Evolutionary conservation across 2,329 filamentous ascomycete species (phyloP).

Genomic region (Colletotrichum gigasporum): DNA sequence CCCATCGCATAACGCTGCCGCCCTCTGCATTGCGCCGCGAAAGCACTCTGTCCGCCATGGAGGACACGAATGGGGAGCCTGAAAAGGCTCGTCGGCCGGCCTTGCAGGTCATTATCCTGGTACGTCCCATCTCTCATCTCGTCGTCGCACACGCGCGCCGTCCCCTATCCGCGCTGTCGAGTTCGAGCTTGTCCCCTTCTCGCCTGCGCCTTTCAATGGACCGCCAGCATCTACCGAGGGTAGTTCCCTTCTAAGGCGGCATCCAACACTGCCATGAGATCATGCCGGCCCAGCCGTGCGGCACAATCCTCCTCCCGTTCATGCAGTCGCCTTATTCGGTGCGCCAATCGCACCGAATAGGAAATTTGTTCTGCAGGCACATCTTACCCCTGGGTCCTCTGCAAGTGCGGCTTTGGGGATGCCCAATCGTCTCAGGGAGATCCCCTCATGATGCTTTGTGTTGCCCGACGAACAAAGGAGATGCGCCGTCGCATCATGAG

Average conservation of each 20-base stretch:
- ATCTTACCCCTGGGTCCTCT: background rate
- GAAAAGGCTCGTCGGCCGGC: conserved; percentile 49
- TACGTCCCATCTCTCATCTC: conserved; percentile 54
- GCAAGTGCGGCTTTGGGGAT: conserved; percentile 1
- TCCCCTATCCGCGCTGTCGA: background rate
- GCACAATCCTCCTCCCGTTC: conserved; percentile 3
- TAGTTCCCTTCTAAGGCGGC: background rate
- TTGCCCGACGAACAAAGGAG: background rate
- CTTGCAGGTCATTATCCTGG: conserved; percentile 79
- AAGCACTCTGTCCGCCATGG: conserved; percentile 3
- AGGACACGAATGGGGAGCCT: conserved; percentile 22
- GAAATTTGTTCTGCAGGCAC: conserved; percentile 9
- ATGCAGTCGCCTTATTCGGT: conserved; percentile 22
- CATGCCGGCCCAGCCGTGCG: conserved; percentile 1
- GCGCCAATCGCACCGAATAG: conserved; percentile 15
- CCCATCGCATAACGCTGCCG: background rate
- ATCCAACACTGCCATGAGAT: background rate
- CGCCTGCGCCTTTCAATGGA: conserved; percentile 15
- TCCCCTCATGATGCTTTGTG: background rate
- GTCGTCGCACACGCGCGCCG: background rate
- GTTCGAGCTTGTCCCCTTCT: background rate
- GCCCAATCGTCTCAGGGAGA: background rate
- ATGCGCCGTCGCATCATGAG: background rate
- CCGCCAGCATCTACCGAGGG: background rate
- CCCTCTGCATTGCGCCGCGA: background rate